phyloP scores from a whole-genome alignment of 2,329 filamentous ascomycete species.

The Epichloe baconii region DNA sequence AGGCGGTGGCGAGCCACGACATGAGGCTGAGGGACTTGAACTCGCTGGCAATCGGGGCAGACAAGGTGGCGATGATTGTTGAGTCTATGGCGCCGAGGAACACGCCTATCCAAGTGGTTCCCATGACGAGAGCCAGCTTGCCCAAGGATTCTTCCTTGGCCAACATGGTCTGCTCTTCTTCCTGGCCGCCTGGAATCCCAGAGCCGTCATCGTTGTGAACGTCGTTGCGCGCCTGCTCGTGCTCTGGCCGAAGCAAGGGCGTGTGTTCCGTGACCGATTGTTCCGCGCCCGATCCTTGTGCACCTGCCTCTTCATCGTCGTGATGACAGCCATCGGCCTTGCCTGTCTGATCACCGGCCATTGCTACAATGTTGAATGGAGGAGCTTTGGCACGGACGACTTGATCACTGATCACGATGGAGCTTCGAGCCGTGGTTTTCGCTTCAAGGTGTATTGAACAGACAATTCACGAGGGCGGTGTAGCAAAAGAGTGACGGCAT shows the following conservation, averaged over 20 bases:
- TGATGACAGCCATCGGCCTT: neutral
- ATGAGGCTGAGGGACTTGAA: constrained; percentile 71
- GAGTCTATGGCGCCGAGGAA: constrained; percentile 56
- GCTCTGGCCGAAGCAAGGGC: constrained; percentile 4
- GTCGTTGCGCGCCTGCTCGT: neutral
- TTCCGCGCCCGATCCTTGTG: neutral
- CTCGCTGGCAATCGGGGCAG: constrained; percentile 68
- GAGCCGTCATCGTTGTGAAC: constrained; percentile 7
- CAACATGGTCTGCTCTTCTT: constrained; percentile 34
- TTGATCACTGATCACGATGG: neutral
- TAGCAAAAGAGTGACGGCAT: too few relatives aligned
- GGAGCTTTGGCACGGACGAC: neutral
- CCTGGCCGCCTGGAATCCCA: constrained; percentile 7
- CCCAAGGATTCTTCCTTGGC: constrained; percentile 33
- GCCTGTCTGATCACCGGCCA: neutral
- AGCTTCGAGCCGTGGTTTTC: neutral
- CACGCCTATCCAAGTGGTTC: constrained; percentile 44
- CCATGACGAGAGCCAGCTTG: constrained; percentile 40
- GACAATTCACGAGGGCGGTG: too few relatives aligned
- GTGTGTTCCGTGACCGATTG: constrained; percentile 2
- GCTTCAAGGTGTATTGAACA: too few relatives aligned
- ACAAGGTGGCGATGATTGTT: constrained; percentile 76
- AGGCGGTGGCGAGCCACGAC: constrained; percentile 80
- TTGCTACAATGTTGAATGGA: neutral
- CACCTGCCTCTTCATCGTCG: neutral